phyloP scores from a whole-genome alignment of 768 basidiomycete genomes.

The Gloeostereum incarnatum region DNA sequence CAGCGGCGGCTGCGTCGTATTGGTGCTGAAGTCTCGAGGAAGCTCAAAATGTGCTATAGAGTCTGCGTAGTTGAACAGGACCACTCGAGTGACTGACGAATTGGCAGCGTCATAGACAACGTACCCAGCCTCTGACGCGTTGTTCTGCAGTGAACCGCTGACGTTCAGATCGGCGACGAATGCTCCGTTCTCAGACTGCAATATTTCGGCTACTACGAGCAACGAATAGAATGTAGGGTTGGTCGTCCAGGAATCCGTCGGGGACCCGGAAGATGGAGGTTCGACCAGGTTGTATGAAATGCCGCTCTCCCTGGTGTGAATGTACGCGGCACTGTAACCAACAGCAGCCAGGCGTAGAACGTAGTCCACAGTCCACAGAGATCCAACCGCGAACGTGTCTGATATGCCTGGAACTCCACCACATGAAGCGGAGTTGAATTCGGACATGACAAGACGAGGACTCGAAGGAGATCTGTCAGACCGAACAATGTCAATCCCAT shows the following conservation, averaged over 20 bases:
- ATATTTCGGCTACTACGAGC: conserved; percentile 33
- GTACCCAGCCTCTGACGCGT: conserved; percentile 40
- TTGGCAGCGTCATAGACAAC: conserved; percentile 47
- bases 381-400: conserved; percentile 39
- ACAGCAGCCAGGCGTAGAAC: conserved; percentile 39
- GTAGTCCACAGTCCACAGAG: conserved; percentile 45
- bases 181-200: conserved; percentile 28
- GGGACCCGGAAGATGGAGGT: conserved; percentile 26
- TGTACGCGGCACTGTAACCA: conserved; percentile 37
- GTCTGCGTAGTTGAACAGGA: conserved; percentile 44
- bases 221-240: conserved; percentile 42
- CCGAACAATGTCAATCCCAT: conserved; percentile 26
- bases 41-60: conserved; percentile 31
- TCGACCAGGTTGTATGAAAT: conserved; percentile 43
- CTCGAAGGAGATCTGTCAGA: conserved; percentile 18
- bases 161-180: conserved; percentile 39
- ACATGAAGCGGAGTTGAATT: conserved; percentile 46
- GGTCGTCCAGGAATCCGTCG: conserved; percentile 34
- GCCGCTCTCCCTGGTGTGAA: conserved; percentile 47
- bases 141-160: conserved; percentile 24
- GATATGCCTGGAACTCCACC: conserved; percentile 42
- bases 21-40: conserved; percentile 18
- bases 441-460: conserved; percentile 37
- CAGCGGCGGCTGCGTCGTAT: conserved; percentile 17
- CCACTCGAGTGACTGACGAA: conserved; percentile 29